Conservation (phyloP, 371 early-diverging fungal genomes). For the Choanephora cucurbitarum region DNA sequence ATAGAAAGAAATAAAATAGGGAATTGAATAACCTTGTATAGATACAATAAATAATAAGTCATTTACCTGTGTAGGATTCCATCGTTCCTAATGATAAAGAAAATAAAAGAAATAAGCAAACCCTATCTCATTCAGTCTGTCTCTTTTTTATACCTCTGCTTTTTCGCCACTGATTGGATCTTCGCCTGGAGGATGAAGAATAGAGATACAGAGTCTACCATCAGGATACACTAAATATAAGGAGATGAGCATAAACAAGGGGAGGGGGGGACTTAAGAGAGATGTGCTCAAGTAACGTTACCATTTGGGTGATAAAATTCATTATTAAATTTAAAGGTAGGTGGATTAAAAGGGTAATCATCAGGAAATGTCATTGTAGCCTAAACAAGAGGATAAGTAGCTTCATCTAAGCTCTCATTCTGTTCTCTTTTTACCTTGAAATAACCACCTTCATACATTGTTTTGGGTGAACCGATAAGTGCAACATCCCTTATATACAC, state of each 20-base stretch:
- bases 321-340: conserved; percentile 77
- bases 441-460: conserved; percentile 89
- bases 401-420: too few relatives aligned
- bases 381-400: conserved; percentile 25
- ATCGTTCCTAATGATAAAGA: conserved; percentile 80
- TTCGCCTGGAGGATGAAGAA: conserved; percentile 75
- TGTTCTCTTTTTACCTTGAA: conserved; percentile 65
- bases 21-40: conserved; percentile 1
- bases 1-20: conserved; percentile 1
- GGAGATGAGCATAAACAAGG: too few relatives aligned
- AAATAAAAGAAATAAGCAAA: conserved; percentile 3
- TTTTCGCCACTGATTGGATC: conserved; percentile 87
- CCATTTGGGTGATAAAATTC: conserved; percentile 81
- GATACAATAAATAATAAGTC: conserved; percentile 9
- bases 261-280: background rate
- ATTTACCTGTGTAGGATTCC: conserved; percentile 88
- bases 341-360: conserved; percentile 71
- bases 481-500: conserved; percentile 67
- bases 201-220: conserved; percentile 87
- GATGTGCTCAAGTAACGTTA: conserved; percentile 23
- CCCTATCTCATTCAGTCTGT: background rate
- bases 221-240: conserved; percentile 61
- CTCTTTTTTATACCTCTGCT: conserved; percentile 54
- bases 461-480: conserved; percentile 84
- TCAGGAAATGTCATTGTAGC: conserved; percentile 60